Base-by-base conservation (phyloP, 2,329 filamentous ascomycete genomes). In the Aspergillus cejpii region DNA sequence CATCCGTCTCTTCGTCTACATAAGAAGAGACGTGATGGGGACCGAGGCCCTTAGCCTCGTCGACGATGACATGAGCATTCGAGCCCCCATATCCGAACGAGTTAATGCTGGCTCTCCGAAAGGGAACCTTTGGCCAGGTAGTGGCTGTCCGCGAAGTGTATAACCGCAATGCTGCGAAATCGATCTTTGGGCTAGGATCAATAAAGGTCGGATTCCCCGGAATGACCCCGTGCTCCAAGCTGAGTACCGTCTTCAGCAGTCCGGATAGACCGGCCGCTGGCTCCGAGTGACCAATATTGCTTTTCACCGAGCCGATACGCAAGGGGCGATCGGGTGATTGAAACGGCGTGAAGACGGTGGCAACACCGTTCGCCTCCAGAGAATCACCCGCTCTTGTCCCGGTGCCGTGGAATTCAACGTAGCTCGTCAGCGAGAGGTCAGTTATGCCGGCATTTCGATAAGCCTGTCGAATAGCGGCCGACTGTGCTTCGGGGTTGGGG, bases 361-460 rank as follows among this genome's bases (percentile, higher is more conserved):
- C 20, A 43, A 50, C 36, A 2, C 38, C 36, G 11, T 41, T 21
- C 21, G 23, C n/a, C 33, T 44, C 24, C 31, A 43, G n/a, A 3
- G 27, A 24, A 37, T 49, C 39, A 19, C 50, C 50, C 1, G 39
- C 45, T 8, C 29, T 11, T 1, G 63, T 66, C 0, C 63, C 63
- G 1, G 62, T 67, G 39, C 62, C 66, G 28, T 67, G 64, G 19
- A 60, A 58, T 44, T 68, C 63, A 1, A 71, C 48, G 34, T 66
- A 63, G 0, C 53, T 57, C 0, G 66, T 71, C 8, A 55, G 23
- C 8, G 33, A 21, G 6, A 49, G 29, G 20, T 60, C 17, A 1
- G 26, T 29, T 23, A 65, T 59, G 0, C 55, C 56, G 2, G 65
- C 64, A 6, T 46, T 43, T 1, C 42, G 27, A 42, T 71, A 68